Base-by-base conservation (phyloP, 2,329 filamentous ascomycete genomes). In the Metarhizium sp. region DNA sequence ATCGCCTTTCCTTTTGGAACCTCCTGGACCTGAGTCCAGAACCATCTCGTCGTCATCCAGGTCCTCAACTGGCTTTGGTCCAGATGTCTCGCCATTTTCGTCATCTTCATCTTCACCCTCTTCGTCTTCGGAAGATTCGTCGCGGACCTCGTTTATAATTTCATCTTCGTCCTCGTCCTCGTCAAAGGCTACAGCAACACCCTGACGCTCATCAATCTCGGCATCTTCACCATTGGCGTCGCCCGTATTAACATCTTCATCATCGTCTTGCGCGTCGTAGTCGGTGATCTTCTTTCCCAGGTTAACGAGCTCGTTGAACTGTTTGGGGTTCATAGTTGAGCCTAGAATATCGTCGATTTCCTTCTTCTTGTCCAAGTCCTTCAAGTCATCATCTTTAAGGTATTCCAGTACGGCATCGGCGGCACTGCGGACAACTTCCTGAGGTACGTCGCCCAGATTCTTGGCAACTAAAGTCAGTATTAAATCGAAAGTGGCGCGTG, bases 201-300 rank as follows among this genome's bases (percentile, higher is more conserved):
- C 94, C 70, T 99, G 91, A 51, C 90, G 86, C 64, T 96, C 92
- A 65, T 96, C 94, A 51, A 96, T 82, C 68, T 96, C 92, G 34
- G 82, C 87, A 59, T 83, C 84, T 3, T 75, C 77, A 55, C 81
- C 88, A 18, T 77, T 82, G 25, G 77, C 80, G 32, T 83, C 79
- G 56, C 82, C 86, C 64, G 86, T 85, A 34, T 82, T 87, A 77
- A 90, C 88, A 56, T 91, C 86, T 61, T 96, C 92, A 59, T 97
- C 92, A 36, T 96, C 94, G 61, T 97, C 92, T 68, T 97, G 91
- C 43, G 89, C 89, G 71, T 97, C 89, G 71, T 97, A 99, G 70
- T 99, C 94, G 51, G 94, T 99, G 60, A 99, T 96, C 74, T 99
- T 99, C 77, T 99, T 99, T 60, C 92, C 90, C 47, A 99, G 76